Conservation (phyloP, 2,329 filamentous ascomycete genomes). For the Penicillium hordei region DNA sequence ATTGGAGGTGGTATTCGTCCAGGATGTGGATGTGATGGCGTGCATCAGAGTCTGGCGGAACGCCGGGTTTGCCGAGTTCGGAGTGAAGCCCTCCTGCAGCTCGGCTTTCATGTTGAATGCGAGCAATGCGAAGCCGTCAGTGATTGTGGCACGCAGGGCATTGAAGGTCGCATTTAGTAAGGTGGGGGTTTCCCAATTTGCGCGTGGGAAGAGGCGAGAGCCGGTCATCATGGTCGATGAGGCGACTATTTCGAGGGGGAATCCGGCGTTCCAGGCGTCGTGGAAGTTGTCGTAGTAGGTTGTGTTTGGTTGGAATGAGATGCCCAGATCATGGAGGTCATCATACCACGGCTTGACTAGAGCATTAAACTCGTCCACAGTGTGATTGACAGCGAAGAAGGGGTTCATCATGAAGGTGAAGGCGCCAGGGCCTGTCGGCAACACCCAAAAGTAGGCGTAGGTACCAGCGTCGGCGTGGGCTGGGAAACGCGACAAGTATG, state of each 20-base stretch:
- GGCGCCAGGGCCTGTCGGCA: conserved; percentile 16
- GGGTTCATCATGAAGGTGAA: conserved; percentile 37
- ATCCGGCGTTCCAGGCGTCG: conserved; percentile 29
- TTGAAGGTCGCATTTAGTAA: conserved; percentile 33
- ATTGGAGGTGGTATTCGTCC: conserved; percentile 30
- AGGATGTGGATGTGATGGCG: conserved; percentile 27
- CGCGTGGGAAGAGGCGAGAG: conserved; percentile 38
- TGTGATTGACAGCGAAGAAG: conserved; percentile 31
- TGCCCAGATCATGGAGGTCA: conserved; percentile 25
- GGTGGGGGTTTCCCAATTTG: conserved; percentile 31
- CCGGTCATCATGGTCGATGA: conserved; percentile 25
- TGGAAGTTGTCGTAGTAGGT: conserved; percentile 32
- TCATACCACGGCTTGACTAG: conserved; percentile 31
- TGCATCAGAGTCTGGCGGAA: conserved; percentile 28
- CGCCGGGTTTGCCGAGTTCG: conserved; percentile 28
- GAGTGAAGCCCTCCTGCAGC: conserved; percentile 15
- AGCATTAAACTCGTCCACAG: conserved; percentile 27
- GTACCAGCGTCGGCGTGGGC: conserved; percentile 31
- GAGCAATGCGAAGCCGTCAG: conserved; percentile 29
- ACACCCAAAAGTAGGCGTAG: conserved; percentile 36
- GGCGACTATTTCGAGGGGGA: conserved; percentile 29
- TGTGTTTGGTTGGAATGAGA: conserved; percentile 24
- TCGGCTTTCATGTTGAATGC: conserved; percentile 38
- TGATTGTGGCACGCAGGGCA: conserved; percentile 23
- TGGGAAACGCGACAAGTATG: conserved; percentile 30